phyloP scores from a whole-genome alignment of 768 basidiomycete species.

The Hygrocybe coccinea region DNA sequence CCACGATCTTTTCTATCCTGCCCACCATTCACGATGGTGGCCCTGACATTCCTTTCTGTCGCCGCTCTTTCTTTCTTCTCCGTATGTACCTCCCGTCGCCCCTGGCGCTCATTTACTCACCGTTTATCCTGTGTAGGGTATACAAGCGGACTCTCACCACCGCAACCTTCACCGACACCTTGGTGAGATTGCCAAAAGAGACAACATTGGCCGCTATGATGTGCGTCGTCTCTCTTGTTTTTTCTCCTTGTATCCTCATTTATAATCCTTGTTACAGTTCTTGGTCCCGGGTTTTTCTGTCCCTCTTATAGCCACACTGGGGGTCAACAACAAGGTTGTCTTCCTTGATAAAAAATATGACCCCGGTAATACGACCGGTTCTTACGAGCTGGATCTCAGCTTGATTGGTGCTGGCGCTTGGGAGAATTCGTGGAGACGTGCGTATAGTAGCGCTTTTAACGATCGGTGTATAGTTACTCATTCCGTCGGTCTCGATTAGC shows the following conservation, averaged over 20 bases:
- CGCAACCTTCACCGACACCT: neutral
- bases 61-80: neutral
- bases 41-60: neutral
- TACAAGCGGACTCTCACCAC: neutral
- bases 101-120: neutral
- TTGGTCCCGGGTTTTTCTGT: conserved; percentile 58
- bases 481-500: conserved; percentile 59
- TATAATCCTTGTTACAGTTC: neutral
- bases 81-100: neutral
- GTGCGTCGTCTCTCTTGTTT: neutral
- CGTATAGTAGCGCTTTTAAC: neutral
- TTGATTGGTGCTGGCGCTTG: conserved; percentile 34
- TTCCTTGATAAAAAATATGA: conserved; percentile 62
- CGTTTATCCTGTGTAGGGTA: neutral
- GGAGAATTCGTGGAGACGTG: neutral
- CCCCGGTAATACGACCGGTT: conserved; percentile 5
- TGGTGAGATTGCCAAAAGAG: neutral
- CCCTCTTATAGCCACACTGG: conserved; percentile 69
- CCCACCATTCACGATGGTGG: neutral
- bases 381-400: conserved; percentile 66
- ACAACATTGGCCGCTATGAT: neutral
- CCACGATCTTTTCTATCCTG: neutral
- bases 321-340: conserved; percentile 75
- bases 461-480: neutral
- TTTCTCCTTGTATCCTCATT: neutral